Percentiles rank a stretch among this genome's conserved stretches.
Conservation (phyloP, 768 basidiomycete species). For the Lactifluus echinatus region DNA sequence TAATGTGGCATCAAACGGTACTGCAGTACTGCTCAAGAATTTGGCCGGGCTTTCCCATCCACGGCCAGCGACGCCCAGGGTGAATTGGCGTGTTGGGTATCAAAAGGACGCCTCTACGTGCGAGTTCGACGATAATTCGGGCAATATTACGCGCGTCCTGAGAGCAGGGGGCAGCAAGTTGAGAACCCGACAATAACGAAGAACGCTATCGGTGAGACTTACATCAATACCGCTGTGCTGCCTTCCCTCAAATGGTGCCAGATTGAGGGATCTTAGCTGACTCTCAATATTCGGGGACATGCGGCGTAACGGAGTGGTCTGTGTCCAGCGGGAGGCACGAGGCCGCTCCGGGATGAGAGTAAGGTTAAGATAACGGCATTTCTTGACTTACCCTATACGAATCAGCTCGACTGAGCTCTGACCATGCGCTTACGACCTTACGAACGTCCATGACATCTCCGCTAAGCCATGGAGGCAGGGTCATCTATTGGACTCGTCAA, state of each 20-base stretch:
- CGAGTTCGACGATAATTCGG: slow-evolving; percentile 73
- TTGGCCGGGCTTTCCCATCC: slow-evolving; percentile 78
- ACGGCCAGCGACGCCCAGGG: slow-evolving; percentile 61
- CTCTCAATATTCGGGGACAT: slow-evolving; percentile 54
- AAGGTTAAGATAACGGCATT: not conserved
- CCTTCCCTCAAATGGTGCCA: slow-evolving; percentile 74
- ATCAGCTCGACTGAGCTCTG: slow-evolving; percentile 7
- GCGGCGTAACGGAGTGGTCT: slow-evolving; percentile 23
- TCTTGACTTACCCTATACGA: slow-evolving; percentile 6
- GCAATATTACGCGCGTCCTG: slow-evolving; percentile 89
- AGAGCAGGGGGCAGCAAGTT: not conserved
- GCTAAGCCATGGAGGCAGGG: slow-evolving; percentile 64
- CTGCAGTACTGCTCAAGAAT: slow-evolving; percentile 52
- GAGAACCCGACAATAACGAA: not conserved
- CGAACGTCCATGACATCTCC: slow-evolving; percentile 74
- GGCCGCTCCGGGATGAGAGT: slow-evolving; percentile 6
- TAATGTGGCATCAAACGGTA: slow-evolving; percentile 14
- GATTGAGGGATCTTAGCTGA: slow-evolving; percentile 65
- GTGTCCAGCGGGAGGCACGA: slow-evolving; percentile 3
- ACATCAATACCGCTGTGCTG: slow-evolving; percentile 89
- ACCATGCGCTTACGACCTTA: slow-evolving; percentile 43
- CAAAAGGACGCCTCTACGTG: slow-evolving; percentile 54
- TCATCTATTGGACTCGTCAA: slow-evolving; percentile 34
- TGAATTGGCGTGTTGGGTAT: slow-evolving; percentile 66
- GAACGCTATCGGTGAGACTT: slow-evolving; percentile 29